These are phyloP conservation scores for Ogataea paraovalis DNA, from an alignment of 805 yeast species.

Conservation along the genomic window DNA sequence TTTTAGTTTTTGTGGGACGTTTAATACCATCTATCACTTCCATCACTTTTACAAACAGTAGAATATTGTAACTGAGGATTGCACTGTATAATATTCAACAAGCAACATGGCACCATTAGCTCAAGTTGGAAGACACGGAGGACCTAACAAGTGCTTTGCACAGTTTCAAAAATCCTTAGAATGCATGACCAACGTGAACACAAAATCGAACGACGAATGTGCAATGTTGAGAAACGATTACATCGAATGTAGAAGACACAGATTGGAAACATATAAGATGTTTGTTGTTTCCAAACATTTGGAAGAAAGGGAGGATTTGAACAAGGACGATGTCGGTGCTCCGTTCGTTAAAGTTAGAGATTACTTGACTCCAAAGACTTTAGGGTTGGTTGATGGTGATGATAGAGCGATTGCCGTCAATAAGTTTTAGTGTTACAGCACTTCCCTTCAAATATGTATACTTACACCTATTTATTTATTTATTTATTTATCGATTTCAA, in stretches of 20 bases:
- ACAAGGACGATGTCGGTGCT: conserved; percentile 32
- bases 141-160: conserved; percentile 36
- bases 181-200: conserved; percentile 34
- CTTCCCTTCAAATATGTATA: not conserved
- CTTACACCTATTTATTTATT: conserved; percentile 1
- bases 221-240: conserved; percentile 31
- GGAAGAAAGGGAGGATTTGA: conserved; percentile 25
- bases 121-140: conserved; percentile 34
- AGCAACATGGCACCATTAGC: conserved; percentile 29
- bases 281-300: conserved; percentile 32
- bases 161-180: conserved; percentile 36
- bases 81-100: not conserved
- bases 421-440: not conserved
- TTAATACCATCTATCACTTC: too few relatives aligned
- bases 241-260: conserved; percentile 36
- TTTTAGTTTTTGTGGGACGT: too few relatives aligned
- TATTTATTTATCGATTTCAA: conserved; percentile 2
- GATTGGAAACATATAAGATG: conserved; percentile 34
- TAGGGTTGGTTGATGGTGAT: conserved; percentile 35
- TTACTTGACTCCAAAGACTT: conserved; percentile 35
- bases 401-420: conserved; percentile 28
- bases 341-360: conserved; percentile 37
- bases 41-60: too few relatives aligned
- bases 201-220: conserved; percentile 30
- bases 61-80: too few relatives aligned